Conservation (phyloP, 2,329 filamentous ascomycete species). For the Pseudogymnoascus sp. region DNA sequence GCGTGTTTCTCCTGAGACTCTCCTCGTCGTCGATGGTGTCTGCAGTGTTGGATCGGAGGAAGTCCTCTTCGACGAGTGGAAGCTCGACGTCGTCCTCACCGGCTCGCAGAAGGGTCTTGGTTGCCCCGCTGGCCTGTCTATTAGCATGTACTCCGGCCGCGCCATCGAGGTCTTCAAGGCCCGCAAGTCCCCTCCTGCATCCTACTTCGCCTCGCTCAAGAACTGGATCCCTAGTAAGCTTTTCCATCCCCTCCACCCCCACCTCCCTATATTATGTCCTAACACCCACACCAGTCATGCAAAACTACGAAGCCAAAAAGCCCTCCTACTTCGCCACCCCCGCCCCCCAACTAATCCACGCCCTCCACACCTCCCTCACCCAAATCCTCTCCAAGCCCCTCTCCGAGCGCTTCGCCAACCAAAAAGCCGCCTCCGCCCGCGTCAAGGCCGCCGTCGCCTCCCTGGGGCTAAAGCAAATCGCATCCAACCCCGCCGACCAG, state of each 20-base stretch:
- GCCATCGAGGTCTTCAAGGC: constrained; percentile 75
- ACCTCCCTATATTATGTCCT: neutral
- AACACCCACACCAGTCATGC: constrained; percentile 63
- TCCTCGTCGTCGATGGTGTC: constrained; percentile 90
- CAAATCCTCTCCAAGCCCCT: constrained; percentile 80
- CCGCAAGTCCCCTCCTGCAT: constrained; percentile 72
- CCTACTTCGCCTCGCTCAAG: constrained; percentile 94
- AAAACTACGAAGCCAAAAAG: constrained; percentile 98
- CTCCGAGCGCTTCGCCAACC: constrained; percentile 73
- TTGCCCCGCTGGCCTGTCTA: constrained; percentile 86
- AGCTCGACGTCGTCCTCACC: constrained; percentile 84
- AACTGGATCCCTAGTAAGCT: constrained; percentile 86
- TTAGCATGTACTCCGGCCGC: constrained; percentile 85
- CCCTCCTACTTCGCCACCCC: constrained; percentile 97
- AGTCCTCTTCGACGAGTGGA: constrained; percentile 93
- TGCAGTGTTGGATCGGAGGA: constrained; percentile 96
- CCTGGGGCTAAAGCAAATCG: constrained; percentile 81
- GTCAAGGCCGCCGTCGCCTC: constrained; percentile 78
- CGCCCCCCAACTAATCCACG: constrained; percentile 86
- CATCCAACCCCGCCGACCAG: constrained; percentile 78
- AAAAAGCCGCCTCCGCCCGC: constrained; percentile 71
- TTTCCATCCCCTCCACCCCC: neutral
- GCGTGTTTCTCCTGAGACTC: constrained; percentile 79
- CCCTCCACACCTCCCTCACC: constrained; percentile 78
- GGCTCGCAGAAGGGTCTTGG: constrained; percentile 97